Evolutionary conservation across 495 filamentous ascomycete genomes (phyloP), one percentile per base, ranked within the genome.

Genomic region (Penicillium goetzii): DNA sequence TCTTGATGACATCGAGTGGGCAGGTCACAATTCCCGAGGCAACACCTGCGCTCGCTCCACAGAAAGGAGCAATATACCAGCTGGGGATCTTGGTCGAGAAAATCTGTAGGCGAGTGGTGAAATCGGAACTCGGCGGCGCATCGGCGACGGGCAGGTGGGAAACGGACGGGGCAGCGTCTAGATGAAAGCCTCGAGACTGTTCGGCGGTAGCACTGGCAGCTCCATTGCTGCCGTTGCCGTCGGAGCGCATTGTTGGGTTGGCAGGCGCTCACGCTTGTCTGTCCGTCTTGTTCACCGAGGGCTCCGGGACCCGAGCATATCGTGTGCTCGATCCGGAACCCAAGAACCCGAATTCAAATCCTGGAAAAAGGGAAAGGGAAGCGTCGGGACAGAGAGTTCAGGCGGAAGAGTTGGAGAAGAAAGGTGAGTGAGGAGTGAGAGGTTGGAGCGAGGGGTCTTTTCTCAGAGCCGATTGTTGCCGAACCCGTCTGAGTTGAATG

Each of bases 1-100:
- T 99, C 80, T 99, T 99, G 72, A 99, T 98, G 56, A 99, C 95
- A 82, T 99, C 95, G 58, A 99, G 86, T 21, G 95, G 95, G 72
- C 95, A 99, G 47, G 95, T 98, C 65, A 97, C 92, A 43, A 98
- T 85, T 9, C 95, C 95, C 5, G 93, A 96, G 6, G 90, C 90
- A 63, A 97, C 89, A 58, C 95, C 95, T 55, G 93, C 94, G 40
- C 89, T 82, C 11, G 92, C 96, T 49, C 95, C 95, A 40, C 92
- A 87, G 45, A 97, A 80, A 49, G 91, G 83, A 70, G 86, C 81
- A 34, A 90, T 76, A 54, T 76, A 83, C 19, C 74, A 74, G 36
- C 80, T 76, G 15, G 88, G 85, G 5, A 87, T 64, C 21, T 65
- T 69, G 57, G 83, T 80, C 21, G 80, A 80, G 61, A 78, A 76